Evolutionary conservation across 306 rosid genomes (phyloP).

Genomic region (Purshia tridentata): DNA sequence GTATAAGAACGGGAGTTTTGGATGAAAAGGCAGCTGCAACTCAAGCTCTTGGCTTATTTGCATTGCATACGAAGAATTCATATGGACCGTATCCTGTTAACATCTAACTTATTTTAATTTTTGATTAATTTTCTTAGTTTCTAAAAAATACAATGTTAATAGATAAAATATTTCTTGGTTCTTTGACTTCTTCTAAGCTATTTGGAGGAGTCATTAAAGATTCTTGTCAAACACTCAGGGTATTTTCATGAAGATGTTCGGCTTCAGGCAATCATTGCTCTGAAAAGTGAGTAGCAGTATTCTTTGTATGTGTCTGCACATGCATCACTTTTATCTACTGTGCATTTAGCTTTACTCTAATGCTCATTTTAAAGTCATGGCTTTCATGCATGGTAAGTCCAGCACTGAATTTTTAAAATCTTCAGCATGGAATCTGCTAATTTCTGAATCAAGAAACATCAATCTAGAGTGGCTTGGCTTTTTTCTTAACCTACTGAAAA

Average conservation of each 20-base stretch:
- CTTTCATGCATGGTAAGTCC: neutral
- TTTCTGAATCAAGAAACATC: neutral
- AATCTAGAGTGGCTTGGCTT: too few relatives aligned
- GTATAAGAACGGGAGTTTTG: conserved; percentile 93
- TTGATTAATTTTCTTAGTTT: neutral
- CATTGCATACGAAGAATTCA: conserved; percentile 74
- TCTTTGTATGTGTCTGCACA: neutral
- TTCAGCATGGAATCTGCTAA: neutral
- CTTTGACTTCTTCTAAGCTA: conserved; percentile 62
- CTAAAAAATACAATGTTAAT: conserved; percentile 4
- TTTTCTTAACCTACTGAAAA: too few relatives aligned
- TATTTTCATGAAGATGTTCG: conserved; percentile 99
- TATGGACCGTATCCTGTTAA: conserved; percentile 86
- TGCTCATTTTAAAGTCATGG: neutral
- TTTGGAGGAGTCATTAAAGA: conserved; percentile 89
- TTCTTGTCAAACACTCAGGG: conserved; percentile 68
- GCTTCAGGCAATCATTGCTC: conserved; percentile 82
- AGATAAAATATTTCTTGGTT: conserved; percentile 24
- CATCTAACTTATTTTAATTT: conserved; percentile 1
- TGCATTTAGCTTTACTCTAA: neutral
- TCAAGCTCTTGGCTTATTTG: conserved; percentile 97
- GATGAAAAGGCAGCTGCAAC: conserved; percentile 99
- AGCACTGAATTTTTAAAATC: neutral
- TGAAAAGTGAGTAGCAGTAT: conserved; percentile 68
- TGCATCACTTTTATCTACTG: neutral